Evolutionary conservation across 2,329 filamentous ascomycete species (phyloP).

Genomic region (Sclerotinia borealis): DNA sequence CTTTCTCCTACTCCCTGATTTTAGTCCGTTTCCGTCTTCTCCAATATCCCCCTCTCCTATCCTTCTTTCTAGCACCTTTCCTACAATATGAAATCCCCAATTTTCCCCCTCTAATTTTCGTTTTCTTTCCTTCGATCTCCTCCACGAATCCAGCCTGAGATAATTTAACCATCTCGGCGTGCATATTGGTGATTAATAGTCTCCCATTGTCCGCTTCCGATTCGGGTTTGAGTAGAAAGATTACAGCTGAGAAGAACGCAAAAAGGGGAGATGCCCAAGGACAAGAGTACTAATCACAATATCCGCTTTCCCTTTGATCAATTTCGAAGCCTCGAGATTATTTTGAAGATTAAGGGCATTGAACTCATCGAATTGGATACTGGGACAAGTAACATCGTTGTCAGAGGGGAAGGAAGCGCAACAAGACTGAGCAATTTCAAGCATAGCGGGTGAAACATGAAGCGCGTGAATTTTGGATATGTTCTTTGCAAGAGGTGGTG

Average conservation of each 20-base stretch:
- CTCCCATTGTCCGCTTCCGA: slow-evolving; percentile 37
- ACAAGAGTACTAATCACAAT: slow-evolving; percentile 56
- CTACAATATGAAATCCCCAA: slow-evolving; percentile 41
- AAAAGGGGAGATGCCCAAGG: slow-evolving; percentile 55
- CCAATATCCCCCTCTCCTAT: slow-evolving; percentile 40
- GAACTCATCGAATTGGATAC: slow-evolving; percentile 22
- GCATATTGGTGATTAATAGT: slow-evolving; percentile 63
- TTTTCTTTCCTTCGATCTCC: slow-evolving; percentile 37
- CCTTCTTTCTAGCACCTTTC: slow-evolving; percentile 37
- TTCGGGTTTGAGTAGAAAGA: slow-evolving; percentile 31
- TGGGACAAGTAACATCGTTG: neutral
- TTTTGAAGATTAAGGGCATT: slow-evolving; percentile 23
- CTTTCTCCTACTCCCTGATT: slow-evolving; percentile 51
- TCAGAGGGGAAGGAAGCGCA: neutral
- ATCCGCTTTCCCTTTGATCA: slow-evolving; percentile 25
- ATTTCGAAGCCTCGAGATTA: slow-evolving; percentile 16
- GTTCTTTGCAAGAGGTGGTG: slow-evolving; percentile 13
- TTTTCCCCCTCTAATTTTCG: slow-evolving; percentile 50
- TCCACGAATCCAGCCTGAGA: slow-evolving; percentile 59
- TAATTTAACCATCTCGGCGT: slow-evolving; percentile 53
- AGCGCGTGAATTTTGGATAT: slow-evolving; percentile 35
- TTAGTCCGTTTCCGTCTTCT: slow-evolving; percentile 38
- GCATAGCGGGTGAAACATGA: slow-evolving; percentile 52
- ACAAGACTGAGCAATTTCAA: slow-evolving; percentile 42
- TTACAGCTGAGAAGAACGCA: slow-evolving; percentile 39